Percentiles rank a stretch among this genome's conserved stretches.
phyloP scores from a whole-genome alignment of 148 eudicot genomes.

The Simmondsia chinensis region DNA sequence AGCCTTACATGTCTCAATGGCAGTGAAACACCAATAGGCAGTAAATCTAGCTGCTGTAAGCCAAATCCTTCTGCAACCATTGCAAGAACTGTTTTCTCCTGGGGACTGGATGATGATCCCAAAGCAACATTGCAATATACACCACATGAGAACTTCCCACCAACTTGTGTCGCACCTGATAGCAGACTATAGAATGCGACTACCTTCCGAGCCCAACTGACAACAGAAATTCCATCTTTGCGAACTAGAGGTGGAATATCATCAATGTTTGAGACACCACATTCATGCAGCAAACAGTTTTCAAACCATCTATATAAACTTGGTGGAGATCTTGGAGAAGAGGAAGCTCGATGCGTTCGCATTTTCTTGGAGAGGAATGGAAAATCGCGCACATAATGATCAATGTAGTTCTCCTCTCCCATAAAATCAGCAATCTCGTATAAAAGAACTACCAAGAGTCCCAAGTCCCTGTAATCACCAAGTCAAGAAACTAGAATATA shows the following conservation, averaged over 20 bases:
- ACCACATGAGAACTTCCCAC: slow-evolving; percentile 65
- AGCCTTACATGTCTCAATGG: slow-evolving; percentile 86
- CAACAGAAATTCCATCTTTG: slow-evolving; percentile 51
- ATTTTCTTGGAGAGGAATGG: slow-evolving; percentile 50
- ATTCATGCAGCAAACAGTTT: slow-evolving; percentile 70
- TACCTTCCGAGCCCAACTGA: slow-evolving; percentile 85
- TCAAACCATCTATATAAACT: slow-evolving; percentile 92
- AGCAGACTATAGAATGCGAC: slow-evolving; percentile 77
- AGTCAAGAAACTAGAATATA: neutral
- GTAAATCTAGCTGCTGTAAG: slow-evolving; percentile 81
- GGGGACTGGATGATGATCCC: slow-evolving; percentile 54
- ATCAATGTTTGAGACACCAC: slow-evolving; percentile 25
- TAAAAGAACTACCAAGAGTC: slow-evolving; percentile 59
- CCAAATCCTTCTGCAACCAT: slow-evolving; percentile 98
- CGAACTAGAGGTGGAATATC: slow-evolving; percentile 78
- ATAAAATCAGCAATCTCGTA: slow-evolving; percentile 54
- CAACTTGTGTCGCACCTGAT: slow-evolving; percentile 53
- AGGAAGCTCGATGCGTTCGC: slow-evolving; percentile 16
- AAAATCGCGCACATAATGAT: slow-evolving; percentile 90
- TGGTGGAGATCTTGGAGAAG: slow-evolving; percentile 48
- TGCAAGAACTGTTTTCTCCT: slow-evolving; percentile 75
- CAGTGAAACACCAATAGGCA: slow-evolving; percentile 91
- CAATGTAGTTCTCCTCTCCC: slow-evolving; percentile 61
- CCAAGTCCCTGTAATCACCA: slow-evolving; percentile 61
- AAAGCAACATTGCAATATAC: slow-evolving; percentile 65